Evolutionary conservation across 2,329 filamentous ascomycete species (phyloP), one percentile per base, ranked within the genome.

Genomic region (Biscogniauxia mediterranea): DNA sequence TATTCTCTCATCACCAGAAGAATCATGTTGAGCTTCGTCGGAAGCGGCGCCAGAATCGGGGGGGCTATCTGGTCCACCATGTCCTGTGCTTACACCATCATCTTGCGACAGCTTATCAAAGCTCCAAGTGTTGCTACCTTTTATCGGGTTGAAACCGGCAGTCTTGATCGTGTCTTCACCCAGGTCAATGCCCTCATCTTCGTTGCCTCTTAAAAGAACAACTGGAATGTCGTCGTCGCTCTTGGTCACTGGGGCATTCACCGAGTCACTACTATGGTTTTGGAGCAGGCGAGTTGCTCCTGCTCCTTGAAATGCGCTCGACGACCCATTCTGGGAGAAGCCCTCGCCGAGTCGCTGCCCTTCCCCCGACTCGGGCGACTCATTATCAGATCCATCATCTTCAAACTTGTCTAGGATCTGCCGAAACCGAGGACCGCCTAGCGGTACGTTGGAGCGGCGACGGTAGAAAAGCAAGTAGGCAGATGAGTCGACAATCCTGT

Each of bases 401-500:
- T 83, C 81, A 70, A 85, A 90, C 59, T 83, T 81, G 57, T 88
- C 84, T 58, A 91, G 81, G 55, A 97, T 87, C 66, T 88, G 81
- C 68, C 88, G 84, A 62, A 97, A 88, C 56, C 84, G 84, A 52
- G 88, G 83, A 25, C 93, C 93, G 60, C 95, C 95, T 66, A 99
- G 86, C 64, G 92, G 90, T 64, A 77, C 78, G 7, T 85, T 82
- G 5, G 92, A 92, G 65, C 92, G 89, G 60, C 95, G 90, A 50
- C 95, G 91, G 78, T 99, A 99, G 81, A 99, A 99, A 38, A 99
- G 83, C 11, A 99, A 84, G 76, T 99, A 99, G 0, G 95, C 95
- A 20, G 90, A 89, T 17, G 85, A 78, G 4, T 91, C 90, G 5
- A 96, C 85, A 8, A 92, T 85, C 26, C 80, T 81, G 38, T 83